A percentile compares a stretch with the other conserved stretches of the same genome.
phyloP scores from a whole-genome alignment of 208 protist species.

The Lotmaria passim region DNA sequence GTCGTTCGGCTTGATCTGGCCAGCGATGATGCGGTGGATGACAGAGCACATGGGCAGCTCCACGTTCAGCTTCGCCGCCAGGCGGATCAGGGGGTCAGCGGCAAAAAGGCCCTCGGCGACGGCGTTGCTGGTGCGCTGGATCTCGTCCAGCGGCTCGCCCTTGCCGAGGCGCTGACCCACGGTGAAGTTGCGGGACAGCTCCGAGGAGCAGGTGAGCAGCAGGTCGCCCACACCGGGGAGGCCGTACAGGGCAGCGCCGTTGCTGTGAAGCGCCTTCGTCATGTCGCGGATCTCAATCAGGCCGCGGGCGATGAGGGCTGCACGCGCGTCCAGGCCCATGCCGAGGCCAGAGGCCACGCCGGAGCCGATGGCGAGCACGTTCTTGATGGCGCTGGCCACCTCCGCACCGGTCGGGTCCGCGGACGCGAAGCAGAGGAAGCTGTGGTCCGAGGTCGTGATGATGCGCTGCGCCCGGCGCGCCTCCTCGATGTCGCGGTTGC shows the following conservation, averaged over 20 bases:
- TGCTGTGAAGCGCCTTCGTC: slow-evolving; percentile 75
- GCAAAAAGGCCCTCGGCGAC: slow-evolving; percentile 83
- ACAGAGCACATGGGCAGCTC: slow-evolving; percentile 60
- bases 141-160: slow-evolving; percentile 68
- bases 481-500: not conserved
- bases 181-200: slow-evolving; percentile 90
- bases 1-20: slow-evolving; percentile 37
- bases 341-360: slow-evolving; percentile 70
- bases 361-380: slow-evolving; percentile 88
- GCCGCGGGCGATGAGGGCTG: slow-evolving; percentile 79
- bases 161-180: slow-evolving; percentile 78
- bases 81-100: slow-evolving; percentile 62
- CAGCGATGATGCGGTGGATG: slow-evolving; percentile 72
- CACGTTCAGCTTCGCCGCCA: slow-evolving; percentile 56
- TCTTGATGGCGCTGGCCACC: slow-evolving; percentile 88
- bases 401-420: slow-evolving; percentile 88
- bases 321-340: slow-evolving; percentile 77
- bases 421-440: slow-evolving; percentile 81
- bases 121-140: slow-evolving; percentile 58
- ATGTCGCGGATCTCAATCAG: slow-evolving; percentile 88
- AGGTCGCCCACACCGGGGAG: slow-evolving; percentile 89
- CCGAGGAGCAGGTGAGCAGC: slow-evolving; percentile 86
- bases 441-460: slow-evolving; percentile 63
- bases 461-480: slow-evolving; percentile 33
- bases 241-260: slow-evolving; percentile 80